These are phyloP conservation scores for Tylopilus vinaceipallidus DNA, from an alignment of 768 basidiomycete genomes.

Conservation along the genomic window DNA sequence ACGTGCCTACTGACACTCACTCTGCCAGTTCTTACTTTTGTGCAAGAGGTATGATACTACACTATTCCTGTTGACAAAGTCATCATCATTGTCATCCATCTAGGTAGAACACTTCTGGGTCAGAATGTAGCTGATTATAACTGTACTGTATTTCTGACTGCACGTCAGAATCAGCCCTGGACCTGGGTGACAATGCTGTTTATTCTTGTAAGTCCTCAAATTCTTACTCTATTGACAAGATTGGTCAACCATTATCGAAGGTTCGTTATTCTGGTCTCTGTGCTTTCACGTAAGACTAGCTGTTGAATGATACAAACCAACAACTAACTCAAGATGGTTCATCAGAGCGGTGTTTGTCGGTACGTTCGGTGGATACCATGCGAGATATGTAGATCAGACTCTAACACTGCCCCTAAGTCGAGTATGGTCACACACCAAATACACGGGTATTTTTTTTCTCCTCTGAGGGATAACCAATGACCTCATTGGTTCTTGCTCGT, in stretches of 20 bases:
- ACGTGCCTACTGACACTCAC: neutral
- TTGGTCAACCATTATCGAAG: neutral
- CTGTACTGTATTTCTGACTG: neutral
- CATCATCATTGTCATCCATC: neutral
- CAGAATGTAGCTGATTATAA: neutral
- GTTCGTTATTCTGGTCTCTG: neutral
- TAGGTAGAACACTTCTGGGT: neutral
- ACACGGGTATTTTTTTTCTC: neutral
- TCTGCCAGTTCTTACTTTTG: neutral
- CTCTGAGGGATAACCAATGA: no score
- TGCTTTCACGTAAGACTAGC: neutral
- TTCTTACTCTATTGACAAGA: no score
- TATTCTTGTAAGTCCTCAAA: neutral
- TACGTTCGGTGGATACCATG: neutral
- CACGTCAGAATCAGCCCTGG: neutral
- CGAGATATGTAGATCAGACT: neutral
- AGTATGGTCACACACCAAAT: no score
- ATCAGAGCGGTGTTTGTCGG: neutral
- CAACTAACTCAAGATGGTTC: neutral
- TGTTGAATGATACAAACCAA: neutral
- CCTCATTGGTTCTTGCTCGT: no score
- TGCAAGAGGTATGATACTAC: neutral
- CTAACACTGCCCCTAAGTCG: neutral
- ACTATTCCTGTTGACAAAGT: neutral
- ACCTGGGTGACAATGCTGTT: neutral